A percentile compares a stretch with the other conserved stretches of the same genome.
These are phyloP conservation scores for Sarocladium strictum DNA, from an alignment of 2,329 filamentous ascomycete species.

Conservation along the genomic window DNA sequence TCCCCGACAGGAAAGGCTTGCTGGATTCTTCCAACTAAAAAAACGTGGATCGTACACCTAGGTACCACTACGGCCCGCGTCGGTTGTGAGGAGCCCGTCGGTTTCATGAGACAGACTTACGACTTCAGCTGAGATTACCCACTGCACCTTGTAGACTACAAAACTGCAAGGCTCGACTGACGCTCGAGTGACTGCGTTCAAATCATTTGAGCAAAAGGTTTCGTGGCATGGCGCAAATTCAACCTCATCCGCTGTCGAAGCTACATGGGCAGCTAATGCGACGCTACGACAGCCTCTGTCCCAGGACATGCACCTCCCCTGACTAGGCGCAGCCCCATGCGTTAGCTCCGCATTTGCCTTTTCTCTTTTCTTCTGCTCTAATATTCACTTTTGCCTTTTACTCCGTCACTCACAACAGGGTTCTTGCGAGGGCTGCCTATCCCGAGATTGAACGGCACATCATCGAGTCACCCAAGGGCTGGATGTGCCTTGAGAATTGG, in stretches of 20 bases:
- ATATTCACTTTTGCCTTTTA: no score
- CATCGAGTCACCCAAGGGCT: no score
- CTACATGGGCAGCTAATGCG: not conserved
- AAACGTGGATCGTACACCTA: no score
- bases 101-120: not conserved
- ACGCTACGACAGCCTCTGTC: conserved; percentile 6
- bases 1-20: not conserved
- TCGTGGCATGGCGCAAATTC: no score
- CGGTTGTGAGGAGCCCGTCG: not conserved
- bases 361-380: not conserved
- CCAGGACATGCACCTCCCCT: conserved; percentile 8
- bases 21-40: no score
- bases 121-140: no score
- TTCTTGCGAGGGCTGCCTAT: not conserved
- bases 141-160: no score
- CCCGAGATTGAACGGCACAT: no score
- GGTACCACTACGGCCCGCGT: not conserved
- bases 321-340: conserved; percentile 1
- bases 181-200: no score
- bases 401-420: not conserved
- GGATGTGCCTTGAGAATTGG: no score
- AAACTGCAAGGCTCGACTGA: no score
- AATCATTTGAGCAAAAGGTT: no score
- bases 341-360: conserved; percentile 1
- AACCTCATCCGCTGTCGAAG: not conserved